Evolutionary conservation across 768 basidiomycete species (phyloP).

Genomic region (Lentinula guzmanii): DNA sequence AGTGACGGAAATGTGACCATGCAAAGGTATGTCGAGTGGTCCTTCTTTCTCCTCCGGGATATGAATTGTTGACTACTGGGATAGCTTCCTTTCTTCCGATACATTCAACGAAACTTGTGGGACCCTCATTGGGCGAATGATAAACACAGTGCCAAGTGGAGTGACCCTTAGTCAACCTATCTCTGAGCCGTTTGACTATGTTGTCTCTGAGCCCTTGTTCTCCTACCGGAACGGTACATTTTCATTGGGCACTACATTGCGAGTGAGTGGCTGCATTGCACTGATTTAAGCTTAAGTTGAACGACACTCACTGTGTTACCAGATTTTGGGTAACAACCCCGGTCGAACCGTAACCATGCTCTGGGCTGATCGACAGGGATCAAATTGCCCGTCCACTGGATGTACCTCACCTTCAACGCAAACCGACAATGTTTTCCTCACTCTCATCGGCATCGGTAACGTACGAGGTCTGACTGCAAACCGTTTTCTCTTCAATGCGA

Average conservation of each 20-base stretch:
- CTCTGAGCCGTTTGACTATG: slow-evolving; percentile 25
- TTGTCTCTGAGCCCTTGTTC: slow-evolving; percentile 21
- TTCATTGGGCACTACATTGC: slow-evolving; percentile 32
- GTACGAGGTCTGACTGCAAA: slow-evolving; percentile 24
- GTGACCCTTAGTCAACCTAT: slow-evolving; percentile 38
- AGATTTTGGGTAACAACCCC: neutral
- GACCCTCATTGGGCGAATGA: slow-evolving; percentile 35
- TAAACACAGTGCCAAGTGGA: slow-evolving; percentile 38
- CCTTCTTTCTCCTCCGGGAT: neutral
- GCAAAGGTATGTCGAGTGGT: slow-evolving; percentile 7
- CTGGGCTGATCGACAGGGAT: neutral
- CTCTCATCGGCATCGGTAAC: neutral
- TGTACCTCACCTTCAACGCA: neutral
- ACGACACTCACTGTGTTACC: neutral
- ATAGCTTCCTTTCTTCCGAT: slow-evolving; percentile 6
- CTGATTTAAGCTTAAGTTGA: neutral
- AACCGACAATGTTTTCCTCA: neutral
- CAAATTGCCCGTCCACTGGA: neutral
- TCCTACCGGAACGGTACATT: slow-evolving; percentile 28
- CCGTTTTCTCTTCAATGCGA: slow-evolving; percentile 37
- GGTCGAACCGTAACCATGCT: slow-evolving; percentile 1
- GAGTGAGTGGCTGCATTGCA: slow-evolving; percentile 21
- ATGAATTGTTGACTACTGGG: neutral
- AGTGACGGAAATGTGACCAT: slow-evolving; percentile 18
- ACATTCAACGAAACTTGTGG: slow-evolving; percentile 33